Evolutionary conservation across 306 rosid species (phyloP), one percentile per base, ranked within the genome.

Genomic region (Prunus armeniaca): DNA sequence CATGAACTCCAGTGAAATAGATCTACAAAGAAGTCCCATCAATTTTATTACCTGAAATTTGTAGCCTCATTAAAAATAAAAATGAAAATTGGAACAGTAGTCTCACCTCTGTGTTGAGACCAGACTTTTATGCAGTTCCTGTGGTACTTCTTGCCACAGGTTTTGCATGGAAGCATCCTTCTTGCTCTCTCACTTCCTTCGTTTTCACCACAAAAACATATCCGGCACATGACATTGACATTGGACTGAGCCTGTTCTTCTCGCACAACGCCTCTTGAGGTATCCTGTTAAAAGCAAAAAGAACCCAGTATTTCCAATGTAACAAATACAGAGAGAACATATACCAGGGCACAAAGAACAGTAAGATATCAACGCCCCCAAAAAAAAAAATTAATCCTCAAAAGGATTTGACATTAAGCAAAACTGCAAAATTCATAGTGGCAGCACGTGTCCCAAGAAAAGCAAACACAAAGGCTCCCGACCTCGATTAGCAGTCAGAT

Each of bases 131-230:
- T 81, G 86, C 99, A 96, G 85, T 83, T 89, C 85, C 96, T 88
- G 77, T 96, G 99, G 83, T 96, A 96, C 78, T 92, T 92, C 86
- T 96, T 96, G 79, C 93, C 80, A 80, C 99, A 96, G 60, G 87
- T 91, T 87, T 96, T 96, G 82, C 99, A 96, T 0, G 99, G 89
- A 78, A 96, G 90, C 99, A 96, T 96, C 86, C 82, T 91, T 52
- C 86, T 89, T 19, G 98, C 96, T 77, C 75, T 91, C 83, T 96
- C 96, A 80, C 93, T 92, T 76, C 93, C 89, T 78, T 96, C 96
- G 17, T 89, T 87, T 84, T 96, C 99, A 41, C 93, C 93, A 74
- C 82, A 87, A 82, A 92, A 92, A 77, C 99, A 96, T 89, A 96
- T 88, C 49, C 98, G 89, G 86, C 99, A 96, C 89, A 91, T 88